A percentile compares a stretch with the other conserved stretches of the same genome.
Conservation (phyloP, 192 early-diverging fungal species). For the Mortierella alpina region DNA sequence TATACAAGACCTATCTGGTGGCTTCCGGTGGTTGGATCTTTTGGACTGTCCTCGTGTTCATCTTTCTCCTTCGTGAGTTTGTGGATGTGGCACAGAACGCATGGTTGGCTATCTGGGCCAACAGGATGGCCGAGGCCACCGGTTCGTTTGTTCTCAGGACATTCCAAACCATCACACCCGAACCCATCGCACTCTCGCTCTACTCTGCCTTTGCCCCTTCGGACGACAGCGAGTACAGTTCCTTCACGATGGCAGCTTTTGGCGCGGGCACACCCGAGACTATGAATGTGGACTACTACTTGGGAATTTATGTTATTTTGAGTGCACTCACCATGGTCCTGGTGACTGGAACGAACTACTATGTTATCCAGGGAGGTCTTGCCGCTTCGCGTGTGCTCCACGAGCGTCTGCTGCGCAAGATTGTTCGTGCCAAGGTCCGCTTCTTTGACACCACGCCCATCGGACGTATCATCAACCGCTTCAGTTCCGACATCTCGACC, state of each 20-base stretch:
- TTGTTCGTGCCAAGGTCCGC: conserved; percentile 76
- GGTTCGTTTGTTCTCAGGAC: conserved; percentile 11
- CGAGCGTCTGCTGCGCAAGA: conserved; percentile 58
- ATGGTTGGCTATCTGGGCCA: conserved; percentile 68
- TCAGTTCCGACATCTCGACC: conserved; percentile 86
- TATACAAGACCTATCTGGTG: conserved; percentile 84
- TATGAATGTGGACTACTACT: conserved; percentile 66
- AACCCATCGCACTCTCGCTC: conserved; percentile 2
- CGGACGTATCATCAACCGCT: conserved; percentile 84
- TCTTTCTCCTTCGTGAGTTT: conserved; percentile 57
- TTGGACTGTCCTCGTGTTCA: conserved; percentile 64
- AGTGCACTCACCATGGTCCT: conserved; percentile 54
- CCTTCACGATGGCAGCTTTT: conserved; percentile 17
- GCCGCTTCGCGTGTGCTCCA: conserved; percentile 70
- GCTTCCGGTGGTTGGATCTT: conserved; percentile 72
- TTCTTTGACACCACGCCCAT: conserved; percentile 94
- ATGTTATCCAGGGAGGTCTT: conserved; percentile 56
- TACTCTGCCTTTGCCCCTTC: conserved; percentile 22
- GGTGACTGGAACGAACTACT: conserved; percentile 37
- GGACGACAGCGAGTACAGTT: background rate
- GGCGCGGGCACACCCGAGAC: conserved; percentile 10
- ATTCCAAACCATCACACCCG: conserved; percentile 11
- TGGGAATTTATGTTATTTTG: conserved; percentile 69
- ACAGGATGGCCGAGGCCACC: conserved; percentile 19
- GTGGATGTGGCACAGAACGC: conserved; percentile 67